Percentiles rank a stretch among this genome's conserved stretches.
Evolutionary conservation across 257 asterid species (phyloP).

Genomic region (Solanum rostratum): DNA sequence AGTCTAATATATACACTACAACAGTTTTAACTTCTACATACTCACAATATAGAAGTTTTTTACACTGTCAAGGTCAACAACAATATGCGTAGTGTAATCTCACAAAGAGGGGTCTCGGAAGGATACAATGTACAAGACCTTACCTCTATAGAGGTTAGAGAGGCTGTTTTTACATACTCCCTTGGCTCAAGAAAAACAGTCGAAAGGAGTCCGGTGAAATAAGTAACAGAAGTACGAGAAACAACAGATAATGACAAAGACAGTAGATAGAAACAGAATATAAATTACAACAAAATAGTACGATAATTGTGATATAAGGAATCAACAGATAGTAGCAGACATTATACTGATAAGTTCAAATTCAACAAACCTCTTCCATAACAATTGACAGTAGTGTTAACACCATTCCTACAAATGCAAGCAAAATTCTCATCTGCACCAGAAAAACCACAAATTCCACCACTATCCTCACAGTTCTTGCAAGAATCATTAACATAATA

Average conservation of each 20-base stretch:
- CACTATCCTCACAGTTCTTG: conserved; percentile 63
- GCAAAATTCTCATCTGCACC: conserved; percentile 32
- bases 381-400: conserved; percentile 48
- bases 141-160: too few species aligned
- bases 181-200: neutral
- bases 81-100: too few species aligned
- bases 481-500: conserved; percentile 18
- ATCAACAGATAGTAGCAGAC: neutral
- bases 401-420: conserved; percentile 51
- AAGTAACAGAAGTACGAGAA: neutral
- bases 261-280: neutral
- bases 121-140: too few species aligned
- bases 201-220: neutral
- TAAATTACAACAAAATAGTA: neutral
- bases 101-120: too few species aligned
- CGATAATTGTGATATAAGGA: neutral
- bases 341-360: neutral
- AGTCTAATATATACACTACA: neutral
- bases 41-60: neutral
- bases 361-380: conserved; percentile 45
- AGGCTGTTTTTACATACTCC: neutral
- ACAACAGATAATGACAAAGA: neutral
- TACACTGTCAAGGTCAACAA: neutral
- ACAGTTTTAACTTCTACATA: neutral
- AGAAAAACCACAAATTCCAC: conserved; percentile 55